Conservation (phyloP, 768 basidiomycete genomes). For the Fomitopsis pulvina region DNA sequence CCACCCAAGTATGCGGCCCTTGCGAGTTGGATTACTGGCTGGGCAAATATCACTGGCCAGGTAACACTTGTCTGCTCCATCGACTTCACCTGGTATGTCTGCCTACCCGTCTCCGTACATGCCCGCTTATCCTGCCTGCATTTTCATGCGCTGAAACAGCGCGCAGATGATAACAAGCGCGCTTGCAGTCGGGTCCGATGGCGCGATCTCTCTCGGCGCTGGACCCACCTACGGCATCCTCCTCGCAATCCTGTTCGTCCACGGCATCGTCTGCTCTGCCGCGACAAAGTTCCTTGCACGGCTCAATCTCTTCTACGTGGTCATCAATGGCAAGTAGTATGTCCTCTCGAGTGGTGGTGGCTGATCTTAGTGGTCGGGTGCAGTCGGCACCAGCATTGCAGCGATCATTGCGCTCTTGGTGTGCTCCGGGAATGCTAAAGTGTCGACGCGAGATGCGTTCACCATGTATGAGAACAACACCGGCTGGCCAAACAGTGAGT, state of each 20-base stretch:
- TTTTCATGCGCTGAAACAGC: slow-evolving; percentile 20
- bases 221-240: slow-evolving; percentile 67
- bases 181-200: slow-evolving; percentile 54
- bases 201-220: slow-evolving; percentile 40
- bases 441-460: slow-evolving; percentile 65
- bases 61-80: slow-evolving; percentile 67
- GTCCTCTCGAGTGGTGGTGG: background rate
- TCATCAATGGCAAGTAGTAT: slow-evolving; percentile 47
- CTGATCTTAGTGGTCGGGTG: background rate
- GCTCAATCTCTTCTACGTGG: slow-evolving; percentile 63
- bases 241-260: slow-evolving; percentile 54
- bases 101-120: background rate
- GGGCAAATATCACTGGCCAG: slow-evolving; percentile 73
- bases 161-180: slow-evolving; percentile 77
- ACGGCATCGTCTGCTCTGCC: slow-evolving; percentile 66
- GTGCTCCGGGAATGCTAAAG: slow-evolving; percentile 45
- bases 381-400: slow-evolving; percentile 60
- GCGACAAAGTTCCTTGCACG: slow-evolving; percentile 59
- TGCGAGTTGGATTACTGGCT: slow-evolving; percentile 63
- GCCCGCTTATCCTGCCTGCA: background rate
- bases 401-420: slow-evolving; percentile 57
- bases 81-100: slow-evolving; percentile 58
- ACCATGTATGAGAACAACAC: slow-evolving; percentile 66
- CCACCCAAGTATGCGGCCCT: slow-evolving; percentile 54
- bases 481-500: slow-evolving; percentile 57